These are phyloP conservation scores for Citrus glauca DNA, from an alignment of 345 rosid species.

Conservation along the genomic window DNA sequence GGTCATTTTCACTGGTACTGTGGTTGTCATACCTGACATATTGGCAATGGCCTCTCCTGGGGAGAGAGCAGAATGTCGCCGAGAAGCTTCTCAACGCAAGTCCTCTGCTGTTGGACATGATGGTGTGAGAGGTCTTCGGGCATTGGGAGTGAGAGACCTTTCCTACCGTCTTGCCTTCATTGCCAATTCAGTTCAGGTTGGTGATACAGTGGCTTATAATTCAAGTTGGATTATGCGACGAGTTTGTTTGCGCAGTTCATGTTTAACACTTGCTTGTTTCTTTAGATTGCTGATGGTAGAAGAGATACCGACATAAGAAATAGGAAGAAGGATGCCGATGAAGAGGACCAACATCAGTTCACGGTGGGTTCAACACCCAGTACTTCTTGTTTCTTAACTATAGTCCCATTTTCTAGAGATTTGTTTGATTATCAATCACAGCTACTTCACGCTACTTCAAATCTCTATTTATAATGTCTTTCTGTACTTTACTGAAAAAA, in stretches of 20 bases:
- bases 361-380: constrained; percentile 37
- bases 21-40: constrained; percentile 93
- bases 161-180: constrained; percentile 91
- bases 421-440: neutral
- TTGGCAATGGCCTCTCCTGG: constrained; percentile 90
- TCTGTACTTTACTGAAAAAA: neutral
- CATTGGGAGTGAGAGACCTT: constrained; percentile 92
- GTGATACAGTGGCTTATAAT: constrained; percentile 11
- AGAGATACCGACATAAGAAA: constrained; percentile 75
- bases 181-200: constrained; percentile 94
- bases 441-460: neutral
- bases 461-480: neutral
- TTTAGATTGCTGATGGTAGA: constrained; percentile 82
- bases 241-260: neutral
- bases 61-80: constrained; percentile 82
- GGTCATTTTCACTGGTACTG: constrained; percentile 88
- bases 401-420: neutral
- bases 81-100: constrained; percentile 69
- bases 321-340: constrained; percentile 79
- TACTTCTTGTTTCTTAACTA: neutral
- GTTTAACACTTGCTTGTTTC: constrained; percentile 10
- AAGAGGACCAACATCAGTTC: constrained; percentile 76
- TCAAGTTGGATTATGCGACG: neutral
- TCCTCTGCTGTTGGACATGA: constrained; percentile 59
- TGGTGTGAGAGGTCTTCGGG: constrained; percentile 82